Evolutionary conservation across 768 basidiomycete genomes (phyloP).

Genomic region (Macrolepiota dolichaula): DNA sequence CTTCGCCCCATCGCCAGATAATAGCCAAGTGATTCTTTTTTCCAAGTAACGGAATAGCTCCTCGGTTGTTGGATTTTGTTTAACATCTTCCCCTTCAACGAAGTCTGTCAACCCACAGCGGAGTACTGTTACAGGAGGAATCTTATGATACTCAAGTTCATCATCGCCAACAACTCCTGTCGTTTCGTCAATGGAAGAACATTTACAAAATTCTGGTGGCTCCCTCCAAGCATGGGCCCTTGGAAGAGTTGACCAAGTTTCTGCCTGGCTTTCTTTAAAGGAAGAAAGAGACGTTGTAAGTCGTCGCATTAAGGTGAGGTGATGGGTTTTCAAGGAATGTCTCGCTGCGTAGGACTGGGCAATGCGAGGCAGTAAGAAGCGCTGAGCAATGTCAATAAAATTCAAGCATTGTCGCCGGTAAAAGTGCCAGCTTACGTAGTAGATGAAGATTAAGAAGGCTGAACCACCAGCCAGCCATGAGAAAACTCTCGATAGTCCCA

Average conservation of each 20-base stretch:
- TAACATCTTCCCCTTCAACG: slow-evolving; percentile 30
- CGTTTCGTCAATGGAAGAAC: slow-evolving; percentile 42
- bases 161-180: slow-evolving; percentile 28
- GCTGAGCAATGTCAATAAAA: slow-evolving; percentile 34
- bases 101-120: slow-evolving; percentile 60
- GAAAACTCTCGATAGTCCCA: slow-evolving; percentile 57
- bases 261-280: slow-evolving; percentile 52
- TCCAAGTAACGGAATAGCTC: slow-evolving; percentile 60
- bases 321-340: slow-evolving; percentile 57
- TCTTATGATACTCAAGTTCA: slow-evolving; percentile 23
- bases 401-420: neutral
- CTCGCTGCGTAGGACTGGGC: slow-evolving; percentile 57
- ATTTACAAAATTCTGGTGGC: slow-evolving; percentile 36
- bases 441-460: slow-evolving; percentile 53
- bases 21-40: slow-evolving; percentile 55
- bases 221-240: slow-evolving; percentile 50
- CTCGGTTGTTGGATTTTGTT: slow-evolving; percentile 45
- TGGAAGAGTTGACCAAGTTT: slow-evolving; percentile 57
- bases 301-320: slow-evolving; percentile 49
- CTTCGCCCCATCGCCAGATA: slow-evolving; percentile 43
- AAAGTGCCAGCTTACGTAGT: slow-evolving; percentile 49
- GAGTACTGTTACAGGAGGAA: slow-evolving; percentile 54
- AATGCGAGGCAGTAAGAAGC: slow-evolving; percentile 67
- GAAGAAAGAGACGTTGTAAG: slow-evolving; percentile 54
- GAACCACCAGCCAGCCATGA: slow-evolving; percentile 69